Evolutionary conservation across 2,329 filamentous ascomycete species (phyloP).

Genomic region (Venturiaceae sp.): DNA sequence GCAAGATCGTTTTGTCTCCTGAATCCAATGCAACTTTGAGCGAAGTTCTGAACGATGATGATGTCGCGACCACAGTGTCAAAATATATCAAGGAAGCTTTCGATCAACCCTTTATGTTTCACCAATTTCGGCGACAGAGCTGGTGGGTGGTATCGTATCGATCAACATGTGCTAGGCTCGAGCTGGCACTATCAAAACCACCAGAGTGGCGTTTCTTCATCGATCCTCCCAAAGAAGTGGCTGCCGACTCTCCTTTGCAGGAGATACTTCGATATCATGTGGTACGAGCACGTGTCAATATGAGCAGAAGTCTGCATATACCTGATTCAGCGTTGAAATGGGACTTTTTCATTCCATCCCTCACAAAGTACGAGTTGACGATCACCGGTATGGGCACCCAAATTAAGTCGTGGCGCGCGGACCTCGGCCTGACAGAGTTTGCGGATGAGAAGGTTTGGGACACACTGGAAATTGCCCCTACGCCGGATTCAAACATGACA

Average conservation of each 20-base stretch:
- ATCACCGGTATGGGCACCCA: conserved; percentile 15
- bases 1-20: too few species aligned
- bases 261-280: too few species aligned
- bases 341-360: conserved; percentile 11
- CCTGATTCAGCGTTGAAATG: too few species aligned
- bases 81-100: neutral
- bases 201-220: conserved; percentile 21
- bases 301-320: too few species aligned
- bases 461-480: conserved; percentile 29
- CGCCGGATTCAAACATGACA: too few species aligned
- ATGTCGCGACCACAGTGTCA: neutral
- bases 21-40: too few species aligned
- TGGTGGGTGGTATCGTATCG: neutral
- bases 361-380: conserved; percentile 8
- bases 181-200: conserved; percentile 19
- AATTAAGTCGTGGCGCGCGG: conserved; percentile 21
- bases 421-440: conserved; percentile 26
- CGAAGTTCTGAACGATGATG: conserved; percentile 6
- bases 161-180: conserved; percentile 14
- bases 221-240: conserved; percentile 10
- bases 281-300: too few species aligned
- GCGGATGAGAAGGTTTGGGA: conserved; percentile 33
- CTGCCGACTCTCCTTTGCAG: too few species aligned
- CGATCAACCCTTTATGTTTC: neutral
- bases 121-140: neutral